Evolutionary conservation across 495 filamentous ascomycete species (phyloP), one percentile per base, ranked within the genome.

Genomic region (Neurospora terricola): DNA sequence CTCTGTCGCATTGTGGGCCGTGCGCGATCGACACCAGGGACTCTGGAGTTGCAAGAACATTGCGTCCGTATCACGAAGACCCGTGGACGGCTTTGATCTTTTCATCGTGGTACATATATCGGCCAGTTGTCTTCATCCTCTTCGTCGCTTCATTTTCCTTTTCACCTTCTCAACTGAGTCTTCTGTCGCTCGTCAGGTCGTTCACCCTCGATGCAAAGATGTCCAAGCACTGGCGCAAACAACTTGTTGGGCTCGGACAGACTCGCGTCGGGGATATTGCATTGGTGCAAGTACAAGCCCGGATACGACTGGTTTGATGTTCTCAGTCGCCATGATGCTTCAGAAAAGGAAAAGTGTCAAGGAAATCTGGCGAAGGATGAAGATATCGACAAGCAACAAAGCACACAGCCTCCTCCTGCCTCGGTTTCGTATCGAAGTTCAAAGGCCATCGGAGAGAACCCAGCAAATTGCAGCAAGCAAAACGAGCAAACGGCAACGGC

Each of bases 1-100:
- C 38, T 74, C 38, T 18, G 34, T 21, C 54, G 34, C 39, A 72
- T 21, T 18, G 72, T 77, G 79, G 78, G 38, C 73, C 73, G 75
- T 78, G 79, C 78, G 69, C 72, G 72, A 73, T 72, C 71, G 71
- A 75, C 72, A 76, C 73, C 45, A 75, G 74, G 75, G 70, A 70
- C 71, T 34, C 54, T 18, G 6, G 54, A 34, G 54, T 62, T 62
- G 54, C 54, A 66, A 66, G 27, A 30, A 66, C 54, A 66, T 18
- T 18, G 54, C 54, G 27, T 18, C 54, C 27, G 54, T 66, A 66
- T 66, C 54, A 66, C 54, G 12, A 66, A 66, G 23, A 27, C 54
- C 23, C 23, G 7, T 66, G 27, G 27, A 34, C 23, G 27, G 12
- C 23, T 66, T 66, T 66, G 27, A 66, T 34, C 27, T 66, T 36